Evolutionary conservation across 257 asterid species (phyloP).

Genomic region (Rubia yunnanensis): DNA sequence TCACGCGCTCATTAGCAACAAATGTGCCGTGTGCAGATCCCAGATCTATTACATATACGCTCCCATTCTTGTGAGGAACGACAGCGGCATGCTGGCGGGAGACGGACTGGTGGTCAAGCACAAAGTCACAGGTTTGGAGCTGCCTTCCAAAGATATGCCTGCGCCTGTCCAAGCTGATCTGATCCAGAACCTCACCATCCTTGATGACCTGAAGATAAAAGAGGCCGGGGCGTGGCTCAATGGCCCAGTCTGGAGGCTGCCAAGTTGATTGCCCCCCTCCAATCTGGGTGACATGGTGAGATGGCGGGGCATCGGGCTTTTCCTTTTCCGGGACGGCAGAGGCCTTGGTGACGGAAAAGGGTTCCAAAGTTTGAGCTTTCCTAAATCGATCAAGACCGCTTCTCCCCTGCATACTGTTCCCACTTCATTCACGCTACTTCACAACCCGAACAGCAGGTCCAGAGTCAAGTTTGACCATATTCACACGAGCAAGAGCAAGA

Average conservation of each 20-base stretch:
- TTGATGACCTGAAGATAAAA: constrained; percentile 78
- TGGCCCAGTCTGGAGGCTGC: constrained; percentile 99
- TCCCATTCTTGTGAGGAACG: constrained; percentile 82
- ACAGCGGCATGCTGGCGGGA: constrained; percentile 98
- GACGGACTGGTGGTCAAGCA: constrained; percentile 97
- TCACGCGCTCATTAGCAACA: constrained; percentile 88
- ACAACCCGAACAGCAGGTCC: neutral
- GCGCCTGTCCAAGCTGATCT: constrained; percentile 62
- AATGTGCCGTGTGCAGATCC: constrained; percentile 99
- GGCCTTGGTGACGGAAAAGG: constrained; percentile 57
- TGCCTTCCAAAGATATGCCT: constrained; percentile 87
- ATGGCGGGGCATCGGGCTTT: constrained; percentile 24
- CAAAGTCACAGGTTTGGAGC: constrained; percentile 88
- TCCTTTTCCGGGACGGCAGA: constrained; percentile 37
- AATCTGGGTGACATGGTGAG: constrained; percentile 59
- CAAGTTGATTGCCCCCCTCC: constrained; percentile 94
- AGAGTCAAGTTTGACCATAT: neutral
- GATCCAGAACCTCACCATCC: constrained; percentile 92
- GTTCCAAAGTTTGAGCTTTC: constrained; percentile 82
- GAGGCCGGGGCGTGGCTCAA: constrained; percentile 89
- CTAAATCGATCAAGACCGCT: constrained; percentile 87
- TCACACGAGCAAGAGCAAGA: neutral
- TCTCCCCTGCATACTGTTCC: constrained; percentile 60
- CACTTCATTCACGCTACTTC: constrained; percentile 1
- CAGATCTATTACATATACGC: constrained; percentile 81